Evolutionary conservation across 805 yeast genomes (phyloP).

Genomic region (Candida michaelii): DNA sequence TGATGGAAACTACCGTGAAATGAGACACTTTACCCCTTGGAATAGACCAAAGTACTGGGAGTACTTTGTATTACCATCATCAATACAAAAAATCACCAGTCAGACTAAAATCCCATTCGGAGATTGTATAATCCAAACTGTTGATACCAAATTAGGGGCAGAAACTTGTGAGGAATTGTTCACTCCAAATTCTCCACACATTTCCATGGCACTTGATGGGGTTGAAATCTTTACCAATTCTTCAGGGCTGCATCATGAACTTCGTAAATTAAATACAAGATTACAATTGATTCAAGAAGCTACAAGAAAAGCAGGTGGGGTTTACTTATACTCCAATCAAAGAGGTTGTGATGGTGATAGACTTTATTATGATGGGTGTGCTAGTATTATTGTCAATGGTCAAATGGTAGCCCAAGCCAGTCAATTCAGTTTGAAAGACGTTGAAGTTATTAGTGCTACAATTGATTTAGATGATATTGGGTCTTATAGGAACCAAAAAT

Average conservation of each 20-base stretch:
- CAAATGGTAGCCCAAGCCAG: constrained; percentile 88
- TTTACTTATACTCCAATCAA: constrained; percentile 91
- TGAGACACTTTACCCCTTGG: constrained; percentile 98
- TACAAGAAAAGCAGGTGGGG: constrained; percentile 94
- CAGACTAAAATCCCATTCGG: constrained; percentile 78
- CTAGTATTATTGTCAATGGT: constrained; percentile 91
- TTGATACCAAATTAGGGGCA: constrained; percentile 90
- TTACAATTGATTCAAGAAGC: constrained; percentile 86
- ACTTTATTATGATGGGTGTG: constrained; percentile 95
- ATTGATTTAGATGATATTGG: constrained; percentile 91
- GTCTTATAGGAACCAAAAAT: constrained; percentile 70
- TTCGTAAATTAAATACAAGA: constrained; percentile 84
- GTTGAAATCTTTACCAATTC: constrained; percentile 97
- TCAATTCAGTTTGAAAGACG: constrained; percentile 87
- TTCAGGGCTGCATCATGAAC: constrained; percentile 96
- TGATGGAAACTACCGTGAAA: constrained; percentile 97
- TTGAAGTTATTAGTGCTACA: constrained; percentile 94
- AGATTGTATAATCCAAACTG: constrained; percentile 81
- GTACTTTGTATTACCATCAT: constrained; percentile 66
- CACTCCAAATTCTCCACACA: constrained; percentile 95
- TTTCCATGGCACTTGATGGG: constrained; percentile 88
- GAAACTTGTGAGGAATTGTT: constrained; percentile 98
- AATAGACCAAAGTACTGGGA: constrained; percentile 74
- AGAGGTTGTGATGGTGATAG: constrained; percentile 99
- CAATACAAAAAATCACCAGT: constrained; percentile 62